Evolutionary conservation across 495 filamentous ascomycete species (phyloP).

Genomic region (Collariella sp.): DNA sequence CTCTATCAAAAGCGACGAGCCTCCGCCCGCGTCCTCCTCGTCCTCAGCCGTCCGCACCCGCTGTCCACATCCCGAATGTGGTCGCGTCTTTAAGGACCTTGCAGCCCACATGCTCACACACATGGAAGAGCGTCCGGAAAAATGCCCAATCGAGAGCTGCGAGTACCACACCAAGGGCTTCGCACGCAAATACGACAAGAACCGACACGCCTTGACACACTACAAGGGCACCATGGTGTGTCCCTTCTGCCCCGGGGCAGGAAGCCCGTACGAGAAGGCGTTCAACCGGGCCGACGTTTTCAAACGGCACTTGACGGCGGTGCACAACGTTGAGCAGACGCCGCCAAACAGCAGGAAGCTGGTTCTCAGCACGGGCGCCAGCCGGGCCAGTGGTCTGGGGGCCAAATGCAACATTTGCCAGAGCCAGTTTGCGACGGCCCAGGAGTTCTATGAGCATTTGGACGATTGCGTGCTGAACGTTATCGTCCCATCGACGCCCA

Average conservation of each 20-base stretch:
- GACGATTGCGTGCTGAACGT: slow-evolving; percentile 96
- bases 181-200: slow-evolving; percentile 97
- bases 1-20: slow-evolving; percentile 49
- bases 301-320: slow-evolving; percentile 90
- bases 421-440: slow-evolving; percentile 77
- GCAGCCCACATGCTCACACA: slow-evolving; percentile 97
- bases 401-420: slow-evolving; percentile 97
- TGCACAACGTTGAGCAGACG: slow-evolving; percentile 91
- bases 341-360: slow-evolving; percentile 86
- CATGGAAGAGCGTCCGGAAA: slow-evolving; percentile 86
- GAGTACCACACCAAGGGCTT: slow-evolving; percentile 96
- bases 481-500: slow-evolving; percentile 77
- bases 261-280: slow-evolving; percentile 89
- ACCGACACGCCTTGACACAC: slow-evolving; percentile 94
- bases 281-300: slow-evolving; percentile 99
- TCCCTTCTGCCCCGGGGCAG: slow-evolving; percentile 90
- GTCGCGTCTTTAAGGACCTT: slow-evolving; percentile 85
- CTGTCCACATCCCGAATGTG: slow-evolving; percentile 79
- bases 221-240: slow-evolving; percentile 99
- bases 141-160: slow-evolving; percentile 90
- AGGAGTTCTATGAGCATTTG: slow-evolving; percentile 97
- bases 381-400: slow-evolving; percentile 46
- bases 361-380: slow-evolving; percentile 18
- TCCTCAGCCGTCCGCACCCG: slow-evolving; percentile 40
- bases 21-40: slow-evolving; percentile 33